Percentiles rank a stretch among this genome's conserved stretches.
phyloP scores from a whole-genome alignment of 1,284 basidiomycete genomes.

The Veloboletus limbatus region DNA sequence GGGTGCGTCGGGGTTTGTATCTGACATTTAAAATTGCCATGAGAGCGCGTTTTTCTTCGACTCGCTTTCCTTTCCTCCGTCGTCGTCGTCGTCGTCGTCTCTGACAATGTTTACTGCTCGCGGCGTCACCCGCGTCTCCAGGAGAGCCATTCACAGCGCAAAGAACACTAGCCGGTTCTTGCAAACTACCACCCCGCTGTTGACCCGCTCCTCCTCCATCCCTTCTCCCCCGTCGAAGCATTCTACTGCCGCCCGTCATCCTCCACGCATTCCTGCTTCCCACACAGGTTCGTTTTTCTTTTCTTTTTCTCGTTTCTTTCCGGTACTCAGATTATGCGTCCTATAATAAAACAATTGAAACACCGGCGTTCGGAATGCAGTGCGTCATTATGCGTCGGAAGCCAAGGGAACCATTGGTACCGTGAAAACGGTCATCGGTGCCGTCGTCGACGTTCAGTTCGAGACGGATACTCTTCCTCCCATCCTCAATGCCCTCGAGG shows the following conservation, averaged over 20 bases:
- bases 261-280: constrained; percentile 32
- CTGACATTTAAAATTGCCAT: constrained; percentile 24
- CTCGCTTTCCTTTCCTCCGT: constrained; percentile 13
- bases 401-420: constrained; percentile 67
- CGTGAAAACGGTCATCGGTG: constrained; percentile 96
- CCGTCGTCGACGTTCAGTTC: constrained; percentile 98
- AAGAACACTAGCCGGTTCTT: constrained; percentile 75
- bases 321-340: constrained; percentile 14
- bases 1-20: constrained; percentile 30
- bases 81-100: constrained; percentile 36
- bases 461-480: constrained; percentile 88
- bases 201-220: constrained; percentile 44
- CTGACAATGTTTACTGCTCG: constrained; percentile 79
- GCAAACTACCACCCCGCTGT: constrained; percentile 59
- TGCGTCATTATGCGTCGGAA: constrained; percentile 90
- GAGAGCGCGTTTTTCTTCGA: constrained; percentile 33
- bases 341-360: no score
- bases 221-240: constrained; percentile 40
- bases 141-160: constrained; percentile 71
- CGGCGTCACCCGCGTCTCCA: constrained; percentile 79
- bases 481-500: constrained; percentile 98
- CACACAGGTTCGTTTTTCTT: constrained; percentile 35
- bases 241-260: constrained; percentile 34
- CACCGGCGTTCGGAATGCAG: constrained; percentile 38
- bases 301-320: constrained; percentile 34